Evolutionary conservation across 805 yeast species (phyloP).

Genomic region (Myxozyma sirexii): DNA sequence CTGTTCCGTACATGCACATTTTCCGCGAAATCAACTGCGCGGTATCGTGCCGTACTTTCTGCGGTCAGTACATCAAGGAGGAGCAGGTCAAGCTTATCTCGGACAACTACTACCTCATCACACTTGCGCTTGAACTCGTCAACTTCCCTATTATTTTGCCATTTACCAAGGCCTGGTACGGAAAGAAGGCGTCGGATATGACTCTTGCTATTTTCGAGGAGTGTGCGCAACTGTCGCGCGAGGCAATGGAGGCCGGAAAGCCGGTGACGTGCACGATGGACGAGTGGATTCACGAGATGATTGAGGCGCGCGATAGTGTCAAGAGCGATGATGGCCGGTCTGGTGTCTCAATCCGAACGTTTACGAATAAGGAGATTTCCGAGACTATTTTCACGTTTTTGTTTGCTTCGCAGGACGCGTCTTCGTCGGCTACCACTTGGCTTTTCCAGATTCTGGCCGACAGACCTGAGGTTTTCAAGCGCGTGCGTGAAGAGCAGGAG

Average conservation of each 20-base stretch:
- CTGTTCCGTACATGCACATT: conserved; percentile 82
- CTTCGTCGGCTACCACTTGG: conserved; percentile 97
- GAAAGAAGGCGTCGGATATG: conserved; percentile 87
- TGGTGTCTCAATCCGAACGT: conserved; percentile 69
- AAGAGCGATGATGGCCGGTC: conserved; percentile 50
- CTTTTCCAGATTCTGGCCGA: conserved; percentile 94
- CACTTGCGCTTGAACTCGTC: conserved; percentile 95
- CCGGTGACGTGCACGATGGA: conserved; percentile 89
- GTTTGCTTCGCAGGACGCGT: conserved; percentile 98
- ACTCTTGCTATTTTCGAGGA: conserved; percentile 88
- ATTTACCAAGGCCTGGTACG: conserved; percentile 97
- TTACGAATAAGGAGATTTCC: conserved; percentile 86
- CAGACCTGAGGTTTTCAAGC: conserved; percentile 84
- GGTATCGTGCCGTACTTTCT: conserved; percentile 85
- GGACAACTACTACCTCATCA: conserved; percentile 87
- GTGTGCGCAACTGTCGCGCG: conserved; percentile 88
- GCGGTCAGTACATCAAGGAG: conserved; percentile 92
- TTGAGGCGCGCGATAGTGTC: conserved; percentile 59
- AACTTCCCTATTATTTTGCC: conserved; percentile 97
- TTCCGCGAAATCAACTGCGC: conserved; percentile 98
- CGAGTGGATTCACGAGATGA: conserved; percentile 89
- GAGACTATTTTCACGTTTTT: conserved; percentile 96
- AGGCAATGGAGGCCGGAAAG: conserved; percentile 74
- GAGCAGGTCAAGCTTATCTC: conserved; percentile 86
- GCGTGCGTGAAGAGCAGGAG: conserved; percentile 91